Conservation (phyloP, 495 filamentous ascomycete species). For the Elaphomyces granulatus region DNA sequence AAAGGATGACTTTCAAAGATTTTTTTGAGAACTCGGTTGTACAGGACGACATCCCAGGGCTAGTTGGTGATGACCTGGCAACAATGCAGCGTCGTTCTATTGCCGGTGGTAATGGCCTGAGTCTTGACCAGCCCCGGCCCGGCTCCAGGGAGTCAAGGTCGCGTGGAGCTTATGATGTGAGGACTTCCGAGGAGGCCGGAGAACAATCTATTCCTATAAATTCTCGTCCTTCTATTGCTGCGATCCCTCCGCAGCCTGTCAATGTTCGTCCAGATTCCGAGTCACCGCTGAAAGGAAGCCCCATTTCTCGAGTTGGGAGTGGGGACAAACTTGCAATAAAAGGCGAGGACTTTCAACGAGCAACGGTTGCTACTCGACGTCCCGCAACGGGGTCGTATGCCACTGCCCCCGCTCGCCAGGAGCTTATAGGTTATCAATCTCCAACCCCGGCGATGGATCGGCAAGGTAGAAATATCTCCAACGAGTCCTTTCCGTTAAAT, state of each 20-base stretch:
- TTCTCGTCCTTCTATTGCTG: slow-evolving; percentile 12
- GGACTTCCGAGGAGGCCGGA: slow-evolving; percentile 2
- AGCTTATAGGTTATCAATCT: slow-evolving; percentile 20
- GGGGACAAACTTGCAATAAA: slow-evolving; percentile 21
- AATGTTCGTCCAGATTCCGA: slow-evolving; percentile 20
- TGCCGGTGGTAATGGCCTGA: slow-evolving; percentile 3
- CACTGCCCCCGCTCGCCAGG: slow-evolving; percentile 50
- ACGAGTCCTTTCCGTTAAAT: slow-evolving; percentile 30
- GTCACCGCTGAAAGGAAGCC: slow-evolving; percentile 21
- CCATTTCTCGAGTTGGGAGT: slow-evolving; percentile 28
- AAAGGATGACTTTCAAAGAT: slow-evolving; percentile 66
- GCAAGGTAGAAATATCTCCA: slow-evolving; percentile 30
- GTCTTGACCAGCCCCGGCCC: slow-evolving; percentile 6
- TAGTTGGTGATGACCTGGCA: slow-evolving; percentile 61
- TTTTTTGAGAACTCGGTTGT: slow-evolving; percentile 70
- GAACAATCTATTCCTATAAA: slow-evolving; percentile 1
- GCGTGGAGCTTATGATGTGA: neutral
- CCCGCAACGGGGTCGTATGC: slow-evolving; percentile 33
- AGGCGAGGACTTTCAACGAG: slow-evolving; percentile 17
- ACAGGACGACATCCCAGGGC: slow-evolving; percentile 63
- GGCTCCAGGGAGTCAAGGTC: slow-evolving; percentile 15
- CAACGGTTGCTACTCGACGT: slow-evolving; percentile 17
- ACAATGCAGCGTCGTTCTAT: slow-evolving; percentile 13
- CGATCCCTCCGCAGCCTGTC: slow-evolving; percentile 14
- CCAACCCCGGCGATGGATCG: slow-evolving; percentile 29